Conservation (phyloP, 352 stramenopile genomes). For the Plasmopara halstedii region DNA sequence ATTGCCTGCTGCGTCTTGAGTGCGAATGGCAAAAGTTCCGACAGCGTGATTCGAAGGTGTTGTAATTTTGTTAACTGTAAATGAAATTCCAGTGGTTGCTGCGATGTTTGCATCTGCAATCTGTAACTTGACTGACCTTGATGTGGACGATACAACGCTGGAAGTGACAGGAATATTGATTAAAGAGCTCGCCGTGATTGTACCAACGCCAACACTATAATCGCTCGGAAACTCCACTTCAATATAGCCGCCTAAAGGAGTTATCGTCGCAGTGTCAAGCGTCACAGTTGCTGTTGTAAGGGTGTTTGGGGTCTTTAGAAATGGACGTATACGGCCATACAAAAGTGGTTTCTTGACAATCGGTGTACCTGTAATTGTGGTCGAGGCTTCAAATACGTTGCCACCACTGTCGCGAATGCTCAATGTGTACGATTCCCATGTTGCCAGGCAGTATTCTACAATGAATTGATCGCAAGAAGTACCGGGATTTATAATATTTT, state of each 20-base stretch:
- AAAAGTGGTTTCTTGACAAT: conserved; percentile 60
- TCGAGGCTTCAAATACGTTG: conserved; percentile 36
- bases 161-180: conserved; percentile 30
- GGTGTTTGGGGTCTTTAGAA: conserved; percentile 27
- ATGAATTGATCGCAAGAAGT: conserved; percentile 48
- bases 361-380: conserved; percentile 34
- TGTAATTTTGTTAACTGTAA: conserved; percentile 41
- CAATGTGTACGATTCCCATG: conserved; percentile 39
- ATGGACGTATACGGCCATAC: conserved; percentile 41
- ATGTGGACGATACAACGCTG: conserved; percentile 20
- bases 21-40: conserved; percentile 48
- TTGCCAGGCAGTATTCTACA: conserved; percentile 38
- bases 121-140: conserved; percentile 23
- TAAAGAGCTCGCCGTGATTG: conserved; percentile 19
- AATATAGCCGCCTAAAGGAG: conserved; percentile 35
- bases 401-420: conserved; percentile 25
- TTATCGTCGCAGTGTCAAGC: conserved; percentile 29
- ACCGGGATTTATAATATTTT: conserved; percentile 47
- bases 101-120: conserved; percentile 27
- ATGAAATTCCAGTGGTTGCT: conserved; percentile 18
- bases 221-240: conserved; percentile 43
- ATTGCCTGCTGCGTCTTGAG: conserved; percentile 26
- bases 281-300: conserved; percentile 32
- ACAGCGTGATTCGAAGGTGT: conserved; percentile 34
- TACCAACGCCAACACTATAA: conserved; percentile 23